A percentile compares a stretch with the other conserved stretches of the same genome.
phyloP scores from a whole-genome alignment of 2,329 filamentous ascomycete genomes.

The Penicillium olsonii region DNA sequence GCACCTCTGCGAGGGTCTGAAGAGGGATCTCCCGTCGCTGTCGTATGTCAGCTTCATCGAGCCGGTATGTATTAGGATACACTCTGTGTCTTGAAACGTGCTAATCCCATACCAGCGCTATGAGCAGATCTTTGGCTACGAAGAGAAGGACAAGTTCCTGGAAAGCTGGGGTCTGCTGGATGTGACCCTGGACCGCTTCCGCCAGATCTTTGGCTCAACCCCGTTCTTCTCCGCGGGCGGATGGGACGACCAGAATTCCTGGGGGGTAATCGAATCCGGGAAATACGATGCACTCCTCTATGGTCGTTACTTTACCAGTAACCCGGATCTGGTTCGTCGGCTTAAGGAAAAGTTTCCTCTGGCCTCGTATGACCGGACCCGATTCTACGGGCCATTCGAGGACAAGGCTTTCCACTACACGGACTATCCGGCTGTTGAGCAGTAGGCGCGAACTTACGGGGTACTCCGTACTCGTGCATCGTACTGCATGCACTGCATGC shows the following conservation, averaged over 20 bases:
- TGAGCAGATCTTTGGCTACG: slow-evolving; percentile 54
- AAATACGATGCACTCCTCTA: slow-evolving; percentile 52
- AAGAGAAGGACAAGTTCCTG: slow-evolving; percentile 54
- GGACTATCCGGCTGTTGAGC: slow-evolving; percentile 27
- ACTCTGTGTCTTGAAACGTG: not conserved
- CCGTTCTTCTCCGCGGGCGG: slow-evolving; percentile 60
- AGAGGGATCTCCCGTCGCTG: slow-evolving; percentile 45
- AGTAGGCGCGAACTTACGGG: not conserved
- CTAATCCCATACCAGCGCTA: slow-evolving; percentile 36
- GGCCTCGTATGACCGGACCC: slow-evolving; percentile 45
- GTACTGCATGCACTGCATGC: no score
- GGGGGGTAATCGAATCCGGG: slow-evolving; percentile 51
- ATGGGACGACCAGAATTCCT: slow-evolving; percentile 54
- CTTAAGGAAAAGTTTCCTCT: slow-evolving; percentile 45
- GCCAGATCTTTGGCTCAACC: slow-evolving; percentile 53
- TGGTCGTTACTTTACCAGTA: slow-evolving; percentile 52
- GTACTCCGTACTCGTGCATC: not conserved
- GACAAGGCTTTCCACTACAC: slow-evolving; percentile 34
- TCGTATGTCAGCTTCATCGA: slow-evolving; percentile 60
- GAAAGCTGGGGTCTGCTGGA: slow-evolving; percentile 49
- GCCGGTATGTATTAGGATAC: slow-evolving; percentile 36
- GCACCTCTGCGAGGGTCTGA: slow-evolving; percentile 52
- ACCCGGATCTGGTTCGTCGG: slow-evolving; percentile 51
- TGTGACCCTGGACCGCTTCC: slow-evolving; percentile 51
- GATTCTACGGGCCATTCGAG: slow-evolving; percentile 48